A percentile compares a stretch with the other conserved stretches of the same genome.
phyloP scores from a whole-genome alignment of 768 basidiomycete species.

The Krasilnikovozyma curviuscula region DNA sequence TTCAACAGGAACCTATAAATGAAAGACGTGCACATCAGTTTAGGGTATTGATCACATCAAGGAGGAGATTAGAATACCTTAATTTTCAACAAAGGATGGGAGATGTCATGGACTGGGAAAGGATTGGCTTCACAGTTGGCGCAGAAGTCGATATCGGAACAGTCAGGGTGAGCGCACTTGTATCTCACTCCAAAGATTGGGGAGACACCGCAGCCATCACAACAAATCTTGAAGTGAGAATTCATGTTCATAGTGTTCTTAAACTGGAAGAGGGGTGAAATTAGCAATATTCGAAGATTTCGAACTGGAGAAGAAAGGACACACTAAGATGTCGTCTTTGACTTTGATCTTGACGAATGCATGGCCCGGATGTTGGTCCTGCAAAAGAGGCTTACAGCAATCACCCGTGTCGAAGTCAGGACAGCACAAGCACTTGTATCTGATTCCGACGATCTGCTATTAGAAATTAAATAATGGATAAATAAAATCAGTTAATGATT shows the following conservation, averaged over 20 bases:
- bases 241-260: too few species aligned
- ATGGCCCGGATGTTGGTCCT: slow-evolving; percentile 62
- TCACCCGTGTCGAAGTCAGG: slow-evolving; percentile 56
- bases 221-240: too few species aligned
- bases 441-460: slow-evolving; percentile 47
- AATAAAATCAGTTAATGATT: too few species aligned
- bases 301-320: too few species aligned
- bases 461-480: too few species aligned
- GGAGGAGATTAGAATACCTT: too few species aligned
- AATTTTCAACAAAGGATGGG: slow-evolving; percentile 59
- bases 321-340: slow-evolving; percentile 31
- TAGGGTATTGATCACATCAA: too few species aligned
- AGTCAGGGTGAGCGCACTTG: slow-evolving; percentile 66
- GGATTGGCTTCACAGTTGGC: slow-evolving; percentile 58
- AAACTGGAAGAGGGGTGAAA: too few species aligned
- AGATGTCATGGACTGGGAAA: slow-evolving; percentile 53
- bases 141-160: slow-evolving; percentile 68
- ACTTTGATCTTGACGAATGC: slow-evolving; percentile 46
- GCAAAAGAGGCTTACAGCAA: slow-evolving; percentile 59
- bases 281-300: too few species aligned
- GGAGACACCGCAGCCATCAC: slow-evolving; percentile 18
- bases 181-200: slow-evolving; percentile 46
- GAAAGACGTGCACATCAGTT: too few species aligned
- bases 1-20: too few species aligned
- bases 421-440: slow-evolving; percentile 53